Base-by-base conservation (phyloP, 1,139 yeast species). In the Suhomyces ambrosiae region DNA sequence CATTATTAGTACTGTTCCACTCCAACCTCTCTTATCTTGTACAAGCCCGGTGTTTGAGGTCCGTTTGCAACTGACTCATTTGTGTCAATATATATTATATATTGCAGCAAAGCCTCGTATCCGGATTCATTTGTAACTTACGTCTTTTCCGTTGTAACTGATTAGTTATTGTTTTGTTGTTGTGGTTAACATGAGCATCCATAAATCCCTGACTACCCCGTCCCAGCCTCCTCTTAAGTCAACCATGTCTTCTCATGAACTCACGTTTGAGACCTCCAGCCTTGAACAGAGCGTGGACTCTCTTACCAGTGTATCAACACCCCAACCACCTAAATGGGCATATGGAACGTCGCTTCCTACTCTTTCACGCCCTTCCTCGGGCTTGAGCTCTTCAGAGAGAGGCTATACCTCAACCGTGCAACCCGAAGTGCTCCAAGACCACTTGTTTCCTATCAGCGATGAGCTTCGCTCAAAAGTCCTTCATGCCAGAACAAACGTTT, bases 391-490 rank as follows among this genome's bases (percentile, higher is more conserved):
- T 21, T 45, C 50, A 33, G 68, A 60, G 30, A 52, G 57, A 32
- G 71, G 69, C 18, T 32, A 38, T 14, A 29, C 34, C 7, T 24
- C 42, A 1, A 30, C 30, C 9, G 37, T 38, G 8, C 74, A 68
- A 46, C 78, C 79, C 1, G 76, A 71, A 42, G 67, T 72, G 11
- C 57, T 71, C 8, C 77, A 71, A 43, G 65, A 63, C 35, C 61
- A 63, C 30, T 47, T 73, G 29, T 65, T 60, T 34, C 76, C 78
- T 1, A 53, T 57, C 3, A 47, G 62, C 12, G 56, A 54, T 10
- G 40, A 31, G 0, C 46, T 67, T 19, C 53, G 61, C 24, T 28
- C 45, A 3, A 62, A 62, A 32, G 61, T 71, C n/a, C 47, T 64
- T 12, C 30, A 32, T 2, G 49, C 57, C 32, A 46, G 67, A 38